A percentile compares a stretch with the other conserved stretches of the same genome.
Conservation (phyloP, 495 filamentous ascomycete species). For the Tuber calosporum region DNA sequence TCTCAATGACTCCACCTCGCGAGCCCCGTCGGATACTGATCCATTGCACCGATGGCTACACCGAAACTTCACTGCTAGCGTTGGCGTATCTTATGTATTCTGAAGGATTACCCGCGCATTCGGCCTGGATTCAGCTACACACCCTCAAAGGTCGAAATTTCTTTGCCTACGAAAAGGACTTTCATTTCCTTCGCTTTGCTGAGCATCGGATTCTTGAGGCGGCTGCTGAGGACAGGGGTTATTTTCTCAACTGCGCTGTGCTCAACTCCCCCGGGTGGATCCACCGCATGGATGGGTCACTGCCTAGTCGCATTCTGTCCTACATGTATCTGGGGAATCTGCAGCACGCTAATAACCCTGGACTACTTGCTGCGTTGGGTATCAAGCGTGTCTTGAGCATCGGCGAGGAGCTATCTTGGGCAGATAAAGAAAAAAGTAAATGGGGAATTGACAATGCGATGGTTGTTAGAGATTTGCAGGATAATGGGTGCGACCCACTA, state of each 20-base stretch:
- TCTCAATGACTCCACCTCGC: conserved; percentile 37
- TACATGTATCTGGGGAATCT: conserved; percentile 96
- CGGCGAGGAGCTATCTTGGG: conserved; percentile 83
- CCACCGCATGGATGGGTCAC: conserved; percentile 72
- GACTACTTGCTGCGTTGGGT: conserved; percentile 67
- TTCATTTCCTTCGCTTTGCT: conserved; percentile 65
- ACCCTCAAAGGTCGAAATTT: conserved; percentile 78
- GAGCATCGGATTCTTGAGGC: conserved; percentile 63
- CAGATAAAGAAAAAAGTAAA: conserved; percentile 54
- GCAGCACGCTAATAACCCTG: conserved; percentile 84
- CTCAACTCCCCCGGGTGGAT: conserved; percentile 63
- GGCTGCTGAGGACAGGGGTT: conserved; percentile 38
- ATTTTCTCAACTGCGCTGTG: conserved; percentile 39
- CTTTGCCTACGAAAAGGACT: conserved; percentile 89
- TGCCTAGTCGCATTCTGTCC: conserved; percentile 80
- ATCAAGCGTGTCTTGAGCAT: conserved; percentile 86
- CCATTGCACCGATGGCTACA: conserved; percentile 93
- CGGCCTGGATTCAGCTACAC: conserved; percentile 83
- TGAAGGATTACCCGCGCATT: conserved; percentile 67
- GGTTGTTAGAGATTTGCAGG: conserved; percentile 76
- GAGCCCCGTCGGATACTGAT: conserved; percentile 64
- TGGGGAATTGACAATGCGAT: conserved; percentile 72
- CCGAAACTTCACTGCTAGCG: conserved; percentile 78
- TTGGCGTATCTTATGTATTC: conserved; percentile 89
- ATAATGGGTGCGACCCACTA: conserved; percentile 91